Evolutionary conservation across 371 early-diverging fungal species (phyloP).

Genomic region (Conidiobolus incongruus): DNA sequence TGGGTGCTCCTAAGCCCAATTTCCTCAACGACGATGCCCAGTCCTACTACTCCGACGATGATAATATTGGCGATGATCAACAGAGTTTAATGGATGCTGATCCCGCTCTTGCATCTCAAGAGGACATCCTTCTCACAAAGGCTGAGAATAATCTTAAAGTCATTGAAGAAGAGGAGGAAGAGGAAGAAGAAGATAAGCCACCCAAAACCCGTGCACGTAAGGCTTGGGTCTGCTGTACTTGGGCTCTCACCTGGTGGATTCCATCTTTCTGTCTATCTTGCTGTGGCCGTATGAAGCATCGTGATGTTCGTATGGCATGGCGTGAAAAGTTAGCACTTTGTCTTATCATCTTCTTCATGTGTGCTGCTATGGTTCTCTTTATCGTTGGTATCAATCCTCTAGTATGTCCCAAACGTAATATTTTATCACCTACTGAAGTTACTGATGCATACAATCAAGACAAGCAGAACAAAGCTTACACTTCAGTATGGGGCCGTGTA

Average conservation of each 20-base stretch:
- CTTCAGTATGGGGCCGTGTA: too few species aligned
- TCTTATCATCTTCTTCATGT: conserved; percentile 58
- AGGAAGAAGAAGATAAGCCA: conserved; percentile 15
- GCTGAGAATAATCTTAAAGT: background rate
- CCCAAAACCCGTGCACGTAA: conserved; percentile 28
- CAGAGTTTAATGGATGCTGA: background rate
- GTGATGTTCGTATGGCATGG: conserved; percentile 88
- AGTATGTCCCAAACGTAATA: conserved; percentile 57
- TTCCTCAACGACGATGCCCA: background rate
- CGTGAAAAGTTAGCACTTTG: conserved; percentile 88
- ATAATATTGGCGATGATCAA: background rate
- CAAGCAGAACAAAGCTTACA: too few species aligned
- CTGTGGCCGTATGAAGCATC: conserved; percentile 56
- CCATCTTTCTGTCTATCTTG: conserved; percentile 28
- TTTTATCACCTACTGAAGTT: conserved; percentile 26
- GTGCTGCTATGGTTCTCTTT: conserved; percentile 64
- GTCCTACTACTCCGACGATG: conserved; percentile 5
- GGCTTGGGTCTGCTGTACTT: conserved; percentile 49
- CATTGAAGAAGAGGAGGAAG: conserved; percentile 6
- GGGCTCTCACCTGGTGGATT: conserved; percentile 50
- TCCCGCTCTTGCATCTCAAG: background rate
- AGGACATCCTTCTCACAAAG: background rate
- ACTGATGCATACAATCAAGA: conserved; percentile 14
- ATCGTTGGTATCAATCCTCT: conserved; percentile 67
- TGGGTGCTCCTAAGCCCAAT: background rate